Percentiles rank a stretch among this genome's conserved stretches.
Conservation (phyloP, 306 rosid species). For the Alnus rubra region DNA sequence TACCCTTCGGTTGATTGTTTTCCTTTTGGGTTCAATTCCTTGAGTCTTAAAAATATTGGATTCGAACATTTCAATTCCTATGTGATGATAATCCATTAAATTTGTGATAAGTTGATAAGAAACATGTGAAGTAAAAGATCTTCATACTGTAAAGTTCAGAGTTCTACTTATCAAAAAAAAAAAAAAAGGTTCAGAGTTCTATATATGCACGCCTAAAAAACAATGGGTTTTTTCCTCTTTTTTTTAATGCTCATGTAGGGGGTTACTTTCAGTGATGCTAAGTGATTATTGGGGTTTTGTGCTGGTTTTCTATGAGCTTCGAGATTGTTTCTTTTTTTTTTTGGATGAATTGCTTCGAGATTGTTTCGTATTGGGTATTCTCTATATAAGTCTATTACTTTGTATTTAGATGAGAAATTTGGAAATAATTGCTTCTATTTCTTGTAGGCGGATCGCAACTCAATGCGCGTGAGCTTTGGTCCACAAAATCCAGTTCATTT, state of each 20-base stretch:
- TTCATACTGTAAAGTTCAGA: too few relatives aligned
- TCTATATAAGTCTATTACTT: neutral
- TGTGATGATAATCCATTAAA: too few relatives aligned
- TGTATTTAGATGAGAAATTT: slow-evolving; percentile 2
- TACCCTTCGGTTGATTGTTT: neutral
- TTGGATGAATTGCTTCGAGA: too few relatives aligned
- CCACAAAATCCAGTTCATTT: slow-evolving; percentile 38
- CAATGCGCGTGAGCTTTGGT: slow-evolving; percentile 51
- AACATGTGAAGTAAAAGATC: neutral
- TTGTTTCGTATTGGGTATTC: neutral
- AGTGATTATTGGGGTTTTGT: neutral
- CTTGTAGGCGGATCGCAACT: slow-evolving; percentile 56
- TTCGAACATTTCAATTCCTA: neutral
- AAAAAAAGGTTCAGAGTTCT: neutral
- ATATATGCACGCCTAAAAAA: neutral
- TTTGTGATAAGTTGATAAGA: neutral
- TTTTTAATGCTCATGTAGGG: too few relatives aligned
- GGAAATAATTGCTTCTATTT: slow-evolving; percentile 5
- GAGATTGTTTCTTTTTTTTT: too few relatives aligned
- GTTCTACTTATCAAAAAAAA: too few relatives aligned
- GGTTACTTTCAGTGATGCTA: neutral
- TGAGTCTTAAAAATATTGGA: neutral
- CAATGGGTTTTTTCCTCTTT: too few relatives aligned
- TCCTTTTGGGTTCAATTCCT: neutral
- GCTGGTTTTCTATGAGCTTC: neutral